These are phyloP conservation scores for Takakia lepidozioides DNA, from an alignment of 225 moss, liverwort and hornwort species.

Conservation along the genomic window DNA sequence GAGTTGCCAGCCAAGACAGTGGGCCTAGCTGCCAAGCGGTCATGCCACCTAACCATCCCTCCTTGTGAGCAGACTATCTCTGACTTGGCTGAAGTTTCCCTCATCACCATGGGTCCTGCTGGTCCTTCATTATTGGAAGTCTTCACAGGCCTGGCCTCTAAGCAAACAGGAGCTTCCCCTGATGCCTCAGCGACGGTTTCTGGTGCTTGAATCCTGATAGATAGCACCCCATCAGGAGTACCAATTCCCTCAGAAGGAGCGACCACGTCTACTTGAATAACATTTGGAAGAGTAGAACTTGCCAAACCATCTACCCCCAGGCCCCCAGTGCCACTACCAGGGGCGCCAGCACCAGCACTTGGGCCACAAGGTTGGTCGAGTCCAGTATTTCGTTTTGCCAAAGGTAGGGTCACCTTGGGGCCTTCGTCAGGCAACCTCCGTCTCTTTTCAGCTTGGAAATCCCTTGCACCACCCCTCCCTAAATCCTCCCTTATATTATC, in stretches of 20 bases:
- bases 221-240: slow-evolving; percentile 54
- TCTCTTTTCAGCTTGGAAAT: slow-evolving; percentile 17
- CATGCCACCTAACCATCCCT: slow-evolving; percentile 83
- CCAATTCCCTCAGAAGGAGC: slow-evolving; percentile 38
- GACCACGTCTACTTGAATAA: slow-evolving; percentile 41
- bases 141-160: slow-evolving; percentile 80
- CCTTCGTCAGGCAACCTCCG: slow-evolving; percentile 52
- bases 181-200: slow-evolving; percentile 19
- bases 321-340: slow-evolving; percentile 30
- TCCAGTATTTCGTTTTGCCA: slow-evolving; percentile 36
- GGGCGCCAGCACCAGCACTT: slow-evolving; percentile 30
- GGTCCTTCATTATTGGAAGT: slow-evolving; percentile 31
- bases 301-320: slow-evolving; percentile 33
- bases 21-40: slow-evolving; percentile 67
- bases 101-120: slow-evolving; percentile 32
- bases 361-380: slow-evolving; percentile 23
- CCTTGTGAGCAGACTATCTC: slow-evolving; percentile 90
- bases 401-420: slow-evolving; percentile 27
- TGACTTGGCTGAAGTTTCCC: slow-evolving; percentile 50
- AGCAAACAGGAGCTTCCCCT: slow-evolving; percentile 48
- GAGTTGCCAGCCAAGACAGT: slow-evolving; percentile 75
- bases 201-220: slow-evolving; percentile 53
- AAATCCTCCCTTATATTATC: slow-evolving; percentile 18
- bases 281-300: slow-evolving; percentile 19
- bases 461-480: slow-evolving; percentile 9